Evolutionary conservation across 2,329 filamentous ascomycete genomes (phyloP).

Genomic region (Microcyclospora tardicrescens): DNA sequence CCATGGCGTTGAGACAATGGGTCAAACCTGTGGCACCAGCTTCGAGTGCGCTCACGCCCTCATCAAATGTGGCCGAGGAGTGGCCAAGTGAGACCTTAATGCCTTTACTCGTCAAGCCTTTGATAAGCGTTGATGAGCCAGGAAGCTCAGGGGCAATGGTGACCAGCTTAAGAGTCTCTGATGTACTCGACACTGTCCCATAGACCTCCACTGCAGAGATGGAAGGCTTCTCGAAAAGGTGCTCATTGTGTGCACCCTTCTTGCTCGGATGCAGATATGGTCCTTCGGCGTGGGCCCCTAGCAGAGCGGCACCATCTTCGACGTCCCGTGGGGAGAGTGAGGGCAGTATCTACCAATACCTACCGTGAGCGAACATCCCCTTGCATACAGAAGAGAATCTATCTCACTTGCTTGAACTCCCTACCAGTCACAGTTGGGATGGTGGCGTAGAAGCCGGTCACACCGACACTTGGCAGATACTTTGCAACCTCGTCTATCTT

Average conservation of each 20-base stretch:
- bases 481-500: slow-evolving; percentile 35
- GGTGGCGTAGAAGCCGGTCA: slow-evolving; percentile 42
- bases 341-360: slow-evolving; percentile 33
- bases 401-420: slow-evolving; percentile 35
- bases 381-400: slow-evolving; percentile 24
- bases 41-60: slow-evolving; percentile 33
- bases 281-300: slow-evolving; percentile 45
- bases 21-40: slow-evolving; percentile 41
- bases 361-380: not conserved
- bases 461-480: slow-evolving; percentile 38
- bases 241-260: slow-evolving; percentile 40
- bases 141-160: slow-evolving; percentile 42
- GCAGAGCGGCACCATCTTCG: slow-evolving; percentile 33
- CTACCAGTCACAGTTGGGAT: slow-evolving; percentile 37
- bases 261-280: slow-evolving; percentile 42
- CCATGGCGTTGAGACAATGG: slow-evolving; percentile 45
- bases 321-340: slow-evolving; percentile 32
- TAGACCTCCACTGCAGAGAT: slow-evolving; percentile 30
- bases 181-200: slow-evolving; percentile 28
- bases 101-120: slow-evolving; percentile 26
- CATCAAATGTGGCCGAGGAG: slow-evolving; percentile 34
- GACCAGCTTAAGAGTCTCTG: slow-evolving; percentile 32
- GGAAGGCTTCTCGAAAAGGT: slow-evolving; percentile 30
- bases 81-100: slow-evolving; percentile 40
- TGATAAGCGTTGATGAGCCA: slow-evolving; percentile 29